phyloP scores from a whole-genome alignment of 148 eudicot species.

The Bassia scoparia region DNA sequence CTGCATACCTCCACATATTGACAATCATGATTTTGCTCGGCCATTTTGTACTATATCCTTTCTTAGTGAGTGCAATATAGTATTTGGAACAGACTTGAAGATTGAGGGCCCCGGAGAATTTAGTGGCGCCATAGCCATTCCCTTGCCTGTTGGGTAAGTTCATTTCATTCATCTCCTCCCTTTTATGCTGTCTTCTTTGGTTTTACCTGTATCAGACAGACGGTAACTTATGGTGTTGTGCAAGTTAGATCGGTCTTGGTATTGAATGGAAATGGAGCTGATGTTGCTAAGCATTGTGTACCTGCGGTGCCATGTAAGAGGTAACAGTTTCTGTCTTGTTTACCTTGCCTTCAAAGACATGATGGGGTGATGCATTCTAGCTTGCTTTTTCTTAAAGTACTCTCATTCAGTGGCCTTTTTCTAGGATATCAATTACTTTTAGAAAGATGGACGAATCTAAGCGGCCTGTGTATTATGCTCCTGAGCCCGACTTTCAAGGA shows the following conservation, averaged over 20 bases:
- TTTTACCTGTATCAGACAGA: background rate
- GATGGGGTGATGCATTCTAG: background rate
- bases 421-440: conserved; percentile 47
- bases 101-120: conserved; percentile 74
- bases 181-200: background rate
- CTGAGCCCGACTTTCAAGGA: conserved; percentile 38
- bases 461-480: conserved; percentile 32
- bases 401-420: background rate
- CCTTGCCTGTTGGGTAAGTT: conserved; percentile 87
- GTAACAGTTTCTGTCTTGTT: conserved; percentile 18
- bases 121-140: conserved; percentile 51
- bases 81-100: conserved; percentile 80
- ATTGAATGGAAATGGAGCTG: conserved; percentile 49
- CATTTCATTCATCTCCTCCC: background rate
- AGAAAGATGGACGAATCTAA: conserved; percentile 48
- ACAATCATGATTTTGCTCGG: conserved; percentile 88
- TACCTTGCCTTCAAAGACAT: background rate
- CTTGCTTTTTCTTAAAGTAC: background rate
- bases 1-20: conserved; percentile 98
- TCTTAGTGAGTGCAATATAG: conserved; percentile 80
- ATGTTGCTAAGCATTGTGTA: conserved; percentile 52
- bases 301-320: conserved; percentile 53
- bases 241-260: conserved; percentile 42
- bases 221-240: conserved; percentile 3
- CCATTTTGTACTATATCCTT: conserved; percentile 96